Evolutionary conservation across 1,284 basidiomycete species (phyloP).

Genomic region (Bondarzewia mesenterica): DNA sequence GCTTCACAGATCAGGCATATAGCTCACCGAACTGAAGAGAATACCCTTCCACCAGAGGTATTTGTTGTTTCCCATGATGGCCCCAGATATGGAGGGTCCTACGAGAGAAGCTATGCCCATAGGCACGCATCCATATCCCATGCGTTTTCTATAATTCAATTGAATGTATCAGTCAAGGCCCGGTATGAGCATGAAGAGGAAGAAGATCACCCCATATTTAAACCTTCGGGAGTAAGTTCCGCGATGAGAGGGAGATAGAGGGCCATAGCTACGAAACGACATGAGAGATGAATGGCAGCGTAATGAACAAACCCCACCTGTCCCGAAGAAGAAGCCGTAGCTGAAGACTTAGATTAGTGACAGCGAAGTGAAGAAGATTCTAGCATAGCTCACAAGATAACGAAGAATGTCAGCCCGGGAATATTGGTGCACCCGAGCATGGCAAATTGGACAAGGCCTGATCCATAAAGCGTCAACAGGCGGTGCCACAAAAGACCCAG

Average conservation of each 20-base stretch:
- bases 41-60: conserved; percentile 10
- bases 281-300: not conserved
- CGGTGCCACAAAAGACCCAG: not conserved
- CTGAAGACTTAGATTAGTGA: not conserved
- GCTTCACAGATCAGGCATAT: no score
- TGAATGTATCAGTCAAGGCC: not conserved
- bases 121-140: conserved; percentile 9
- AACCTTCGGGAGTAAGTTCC: not conserved
- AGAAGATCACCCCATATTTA: not conserved
- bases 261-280: not conserved
- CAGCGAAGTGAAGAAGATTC: not conserved
- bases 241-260: conserved; percentile 6
- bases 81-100: conserved; percentile 12
- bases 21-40: conserved; percentile 6
- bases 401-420: conserved; percentile 17
- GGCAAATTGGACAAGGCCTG: conserved; percentile 16
- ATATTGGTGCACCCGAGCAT: conserved; percentile 17
- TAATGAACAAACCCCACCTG: conserved; percentile 4
- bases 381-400: conserved; percentile 11
- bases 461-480: no score
- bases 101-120: conserved; percentile 10
- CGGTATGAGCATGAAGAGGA: not conserved
- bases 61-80: conserved; percentile 10
- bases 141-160: conserved; percentile 6
- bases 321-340: conserved; percentile 21